These are phyloP conservation scores for Cyberlindnera veronae DNA, from an alignment of 805 yeast species.

Conservation along the genomic window DNA sequence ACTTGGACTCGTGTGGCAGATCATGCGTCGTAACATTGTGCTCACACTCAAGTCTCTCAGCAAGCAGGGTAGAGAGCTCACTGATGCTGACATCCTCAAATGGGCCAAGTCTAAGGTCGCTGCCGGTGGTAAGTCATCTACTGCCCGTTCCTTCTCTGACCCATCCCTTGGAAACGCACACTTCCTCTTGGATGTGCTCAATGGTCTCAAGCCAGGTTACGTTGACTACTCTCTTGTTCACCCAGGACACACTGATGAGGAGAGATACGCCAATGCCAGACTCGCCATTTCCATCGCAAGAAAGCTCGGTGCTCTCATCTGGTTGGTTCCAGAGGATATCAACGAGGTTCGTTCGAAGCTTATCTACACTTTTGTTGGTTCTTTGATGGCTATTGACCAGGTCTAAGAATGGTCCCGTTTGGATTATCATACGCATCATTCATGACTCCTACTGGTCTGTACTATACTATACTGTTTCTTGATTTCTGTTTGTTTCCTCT, in stretches of 20 bases:
- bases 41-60: conserved; percentile 74
- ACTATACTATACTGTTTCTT: too few relatives aligned
- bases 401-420: too few relatives aligned
- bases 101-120: conserved; percentile 90
- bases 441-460: too few relatives aligned
- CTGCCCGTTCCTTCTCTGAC: conserved; percentile 84
- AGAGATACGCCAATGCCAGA: conserved; percentile 89
- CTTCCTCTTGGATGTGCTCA: conserved; percentile 82
- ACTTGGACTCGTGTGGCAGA: conserved; percentile 94
- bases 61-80: conserved; percentile 61
- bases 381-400: conserved; percentile 73
- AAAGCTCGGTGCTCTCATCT: conserved; percentile 94
- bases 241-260: conserved; percentile 76
- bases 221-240: conserved; percentile 93
- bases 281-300: conserved; percentile 97
- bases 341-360: conserved; percentile 93
- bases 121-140: conserved; percentile 76
- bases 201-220: conserved; percentile 95
- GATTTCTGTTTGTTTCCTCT: too few relatives aligned
- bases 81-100: conserved; percentile 81
- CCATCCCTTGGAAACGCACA: conserved; percentile 70
- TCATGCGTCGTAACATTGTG: conserved; percentile 94
- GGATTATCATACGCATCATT: too few relatives aligned
- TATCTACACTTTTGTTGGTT: conserved; percentile 91
- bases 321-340: conserved; percentile 99